Percentiles rank a stretch among this genome's conserved stretches.
Conservation (phyloP, 2,329 filamentous ascomycete species). For the Trichophyton mentagrophytes region DNA sequence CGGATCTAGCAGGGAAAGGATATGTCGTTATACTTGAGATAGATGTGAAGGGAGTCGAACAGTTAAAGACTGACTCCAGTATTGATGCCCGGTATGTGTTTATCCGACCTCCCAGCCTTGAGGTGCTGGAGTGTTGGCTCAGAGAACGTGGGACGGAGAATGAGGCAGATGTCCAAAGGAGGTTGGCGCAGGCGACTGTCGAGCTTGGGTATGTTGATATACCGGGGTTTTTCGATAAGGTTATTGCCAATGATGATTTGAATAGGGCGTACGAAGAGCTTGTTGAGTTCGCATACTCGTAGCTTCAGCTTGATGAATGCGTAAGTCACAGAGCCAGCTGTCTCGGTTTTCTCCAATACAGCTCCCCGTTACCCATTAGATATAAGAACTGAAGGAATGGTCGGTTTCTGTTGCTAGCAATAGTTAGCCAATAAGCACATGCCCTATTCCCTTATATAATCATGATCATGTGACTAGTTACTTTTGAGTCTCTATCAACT, state of each 20-base stretch:
- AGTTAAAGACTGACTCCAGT: slow-evolving; percentile 55
- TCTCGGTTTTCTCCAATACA: too few species aligned
- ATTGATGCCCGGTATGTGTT: slow-evolving; percentile 67
- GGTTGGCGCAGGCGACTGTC: slow-evolving; percentile 52
- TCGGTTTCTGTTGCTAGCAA: too few species aligned
- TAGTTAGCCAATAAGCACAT: too few species aligned
- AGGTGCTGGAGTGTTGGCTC: slow-evolving; percentile 56
- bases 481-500: neutral
- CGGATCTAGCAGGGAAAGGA: slow-evolving; percentile 12
- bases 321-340: too few species aligned
- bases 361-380: too few species aligned
- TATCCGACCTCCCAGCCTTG: slow-evolving; percentile 59
- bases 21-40: slow-evolving; percentile 71
- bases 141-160: slow-evolving; percentile 58
- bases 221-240: slow-evolving; percentile 47
- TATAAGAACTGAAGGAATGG: too few species aligned
- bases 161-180: slow-evolving; percentile 53
- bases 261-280: slow-evolving; percentile 40
- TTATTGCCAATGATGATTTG: slow-evolving; percentile 50
- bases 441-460: too few species aligned
- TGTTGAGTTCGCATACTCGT: slow-evolving; percentile 25
- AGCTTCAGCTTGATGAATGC: too few species aligned
- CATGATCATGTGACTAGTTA: neutral
- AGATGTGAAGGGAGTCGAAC: slow-evolving; percentile 82
- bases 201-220: slow-evolving; percentile 58